Conservation (phyloP, 2,329 filamentous ascomycete species). For the Exophiala viscosa region DNA sequence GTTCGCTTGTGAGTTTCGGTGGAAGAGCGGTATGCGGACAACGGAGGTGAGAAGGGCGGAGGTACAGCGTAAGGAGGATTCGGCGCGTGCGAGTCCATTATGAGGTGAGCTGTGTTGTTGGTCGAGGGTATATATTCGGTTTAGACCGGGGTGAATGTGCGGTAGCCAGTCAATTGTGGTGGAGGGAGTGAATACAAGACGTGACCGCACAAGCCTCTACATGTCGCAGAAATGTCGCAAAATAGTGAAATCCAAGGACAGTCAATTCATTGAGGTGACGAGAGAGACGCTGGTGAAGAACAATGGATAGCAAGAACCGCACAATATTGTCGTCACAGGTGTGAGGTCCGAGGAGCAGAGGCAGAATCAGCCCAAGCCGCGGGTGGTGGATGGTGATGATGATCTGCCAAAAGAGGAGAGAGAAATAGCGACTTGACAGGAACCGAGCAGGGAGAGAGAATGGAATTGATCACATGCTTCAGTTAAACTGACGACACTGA, state of each 20-base stretch:
- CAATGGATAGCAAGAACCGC: neutral
- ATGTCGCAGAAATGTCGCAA: neutral
- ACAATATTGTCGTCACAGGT: neutral
- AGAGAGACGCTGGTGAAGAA: neutral
- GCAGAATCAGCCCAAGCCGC: neutral
- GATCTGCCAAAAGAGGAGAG: neutral
- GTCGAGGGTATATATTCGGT: neutral
- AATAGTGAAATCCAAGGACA: neutral
- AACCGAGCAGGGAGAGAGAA: neutral
- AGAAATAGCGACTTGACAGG: neutral
- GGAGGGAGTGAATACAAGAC: neutral
- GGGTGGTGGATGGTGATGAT: neutral
- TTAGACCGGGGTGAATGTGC: neutral
- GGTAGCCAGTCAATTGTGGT: neutral
- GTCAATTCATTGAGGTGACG: neutral
- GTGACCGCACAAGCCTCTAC: neutral
- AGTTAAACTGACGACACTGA: neutral
- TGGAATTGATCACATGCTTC: slow-evolving; percentile 16
- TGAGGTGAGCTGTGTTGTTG: neutral
- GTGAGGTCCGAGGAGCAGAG: neutral
- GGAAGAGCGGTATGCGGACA: slow-evolving; percentile 20
- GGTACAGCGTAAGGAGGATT: slow-evolving; percentile 19
- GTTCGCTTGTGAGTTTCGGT: slow-evolving; percentile 16
- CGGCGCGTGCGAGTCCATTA: slow-evolving; percentile 23
- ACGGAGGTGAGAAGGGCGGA: slow-evolving; percentile 26